Conservation (phyloP, 208 protist species). For the Trypanosoma platydactyli region DNA sequence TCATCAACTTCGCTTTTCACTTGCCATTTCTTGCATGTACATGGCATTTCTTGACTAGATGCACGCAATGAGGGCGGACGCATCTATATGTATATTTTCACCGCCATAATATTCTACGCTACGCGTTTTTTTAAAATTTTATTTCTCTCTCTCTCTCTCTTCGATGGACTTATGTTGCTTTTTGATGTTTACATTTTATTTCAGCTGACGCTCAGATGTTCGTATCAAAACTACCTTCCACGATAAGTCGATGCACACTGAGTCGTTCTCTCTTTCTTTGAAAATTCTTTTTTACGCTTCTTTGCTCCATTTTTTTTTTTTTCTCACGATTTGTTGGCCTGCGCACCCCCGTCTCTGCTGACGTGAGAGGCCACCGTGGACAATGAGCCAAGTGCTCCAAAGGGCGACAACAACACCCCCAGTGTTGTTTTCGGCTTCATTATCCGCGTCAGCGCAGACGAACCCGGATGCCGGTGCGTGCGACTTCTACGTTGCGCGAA, state of each 20-base stretch:
- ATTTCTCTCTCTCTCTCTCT: neutral
- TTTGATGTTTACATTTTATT: conserved; percentile 13
- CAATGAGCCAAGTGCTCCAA: too few species aligned
- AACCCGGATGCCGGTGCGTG: conserved; percentile 60
- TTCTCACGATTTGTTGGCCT: conserved; percentile 1
- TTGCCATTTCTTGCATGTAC: conserved; percentile 10
- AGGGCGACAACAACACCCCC: too few species aligned
- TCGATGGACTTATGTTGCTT: neutral
- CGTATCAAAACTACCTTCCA: too few species aligned
- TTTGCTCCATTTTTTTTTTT: neutral
- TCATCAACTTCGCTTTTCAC: conserved; percentile 18
- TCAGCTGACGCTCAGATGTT: too few species aligned
- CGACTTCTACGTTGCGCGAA: conserved; percentile 62
- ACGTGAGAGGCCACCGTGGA: too few species aligned
- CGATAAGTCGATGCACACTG: too few species aligned
- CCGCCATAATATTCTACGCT: too few species aligned
- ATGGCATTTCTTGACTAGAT: neutral
- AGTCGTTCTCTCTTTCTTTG: too few species aligned
- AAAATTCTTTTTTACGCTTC: neutral
- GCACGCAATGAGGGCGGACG: too few species aligned
- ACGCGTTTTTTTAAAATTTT: neutral
- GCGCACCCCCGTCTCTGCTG: too few species aligned
- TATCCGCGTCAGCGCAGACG: too few species aligned
- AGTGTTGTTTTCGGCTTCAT: too few species aligned
- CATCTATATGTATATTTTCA: neutral